phyloP scores from a whole-genome alignment of 208 protist genomes.

The Leishmania mexicana region DNA sequence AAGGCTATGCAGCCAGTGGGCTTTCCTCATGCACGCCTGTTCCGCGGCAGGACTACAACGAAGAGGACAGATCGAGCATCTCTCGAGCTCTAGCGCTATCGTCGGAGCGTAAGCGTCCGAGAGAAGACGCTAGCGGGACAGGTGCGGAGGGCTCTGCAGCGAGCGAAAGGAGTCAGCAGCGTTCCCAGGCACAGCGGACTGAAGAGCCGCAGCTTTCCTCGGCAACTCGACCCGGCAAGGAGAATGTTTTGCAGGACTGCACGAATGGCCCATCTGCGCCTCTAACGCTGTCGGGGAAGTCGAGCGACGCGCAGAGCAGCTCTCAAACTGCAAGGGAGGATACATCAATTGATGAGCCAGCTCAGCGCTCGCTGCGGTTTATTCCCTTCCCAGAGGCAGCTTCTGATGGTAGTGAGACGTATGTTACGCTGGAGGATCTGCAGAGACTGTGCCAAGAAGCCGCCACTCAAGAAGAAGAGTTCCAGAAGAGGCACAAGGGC shows the following conservation, averaged over 20 bases:
- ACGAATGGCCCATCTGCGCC: background rate
- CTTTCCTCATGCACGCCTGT: background rate
- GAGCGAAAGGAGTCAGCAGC: background rate
- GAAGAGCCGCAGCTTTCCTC: background rate
- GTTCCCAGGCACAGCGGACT: background rate
- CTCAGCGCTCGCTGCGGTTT: conserved; percentile 32
- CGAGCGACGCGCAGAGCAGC: background rate
- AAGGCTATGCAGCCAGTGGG: conserved; percentile 2
- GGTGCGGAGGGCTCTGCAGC: background rate
- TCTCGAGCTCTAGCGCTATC: conserved; percentile 26
- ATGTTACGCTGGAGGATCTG: conserved; percentile 66
- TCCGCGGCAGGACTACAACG: background rate
- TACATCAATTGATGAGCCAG: background rate
- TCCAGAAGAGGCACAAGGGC: conserved; percentile 41
- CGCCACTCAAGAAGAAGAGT: conserved; percentile 52
- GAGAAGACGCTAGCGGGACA: conserved; percentile 16
- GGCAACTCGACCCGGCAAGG: background rate
- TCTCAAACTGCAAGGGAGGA: background rate
- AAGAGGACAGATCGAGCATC: conserved; percentile 17
- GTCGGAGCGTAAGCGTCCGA: conserved; percentile 28
- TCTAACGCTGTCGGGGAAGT: background rate
- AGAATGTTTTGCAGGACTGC: conserved; percentile 6
- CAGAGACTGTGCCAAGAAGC: conserved; percentile 57
- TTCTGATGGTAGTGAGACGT: conserved; percentile 36
- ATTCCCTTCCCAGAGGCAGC: conserved; percentile 58